Percentiles rank a stretch among this genome's conserved stretches.
phyloP scores from a whole-genome alignment of 2,329 filamentous ascomycete species.

The Trichophyton schoenleinii region DNA sequence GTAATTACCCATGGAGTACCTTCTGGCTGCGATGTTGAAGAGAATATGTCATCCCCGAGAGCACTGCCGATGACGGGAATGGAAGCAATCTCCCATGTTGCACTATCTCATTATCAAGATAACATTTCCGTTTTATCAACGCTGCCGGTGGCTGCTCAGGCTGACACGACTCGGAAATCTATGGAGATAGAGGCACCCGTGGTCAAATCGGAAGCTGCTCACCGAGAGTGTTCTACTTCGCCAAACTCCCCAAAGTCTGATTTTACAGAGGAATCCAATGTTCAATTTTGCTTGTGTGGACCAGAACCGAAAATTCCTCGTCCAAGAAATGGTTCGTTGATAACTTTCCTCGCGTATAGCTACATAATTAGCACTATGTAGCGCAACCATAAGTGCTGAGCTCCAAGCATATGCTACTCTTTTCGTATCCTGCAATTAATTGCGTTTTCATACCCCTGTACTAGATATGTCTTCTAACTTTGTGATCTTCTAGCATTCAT shows the following conservation, averaged over 20 bases:
- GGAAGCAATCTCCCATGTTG: not conserved
- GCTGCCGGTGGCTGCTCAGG: not conserved
- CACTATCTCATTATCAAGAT: not conserved
- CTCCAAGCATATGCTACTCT: not conserved
- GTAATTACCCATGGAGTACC: slow-evolving; percentile 23
- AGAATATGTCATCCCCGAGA: not conserved
- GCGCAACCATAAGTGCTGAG: not conserved
- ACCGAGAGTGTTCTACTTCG: slow-evolving; percentile 17
- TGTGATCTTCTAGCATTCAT: slow-evolving; percentile 66
- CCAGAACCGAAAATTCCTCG: slow-evolving; percentile 59
- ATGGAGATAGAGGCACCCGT: slow-evolving; percentile 7
- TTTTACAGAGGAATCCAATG: slow-evolving; percentile 29
- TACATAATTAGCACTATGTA: not conserved
- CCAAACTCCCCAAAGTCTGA: slow-evolving; percentile 25
- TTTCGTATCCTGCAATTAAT: not conserved
- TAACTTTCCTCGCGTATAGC: slow-evolving; percentile 11
- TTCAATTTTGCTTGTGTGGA: slow-evolving; percentile 55
- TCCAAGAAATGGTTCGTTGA: slow-evolving; percentile 54
- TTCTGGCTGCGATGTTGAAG: not conserved
- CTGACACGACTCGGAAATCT: slow-evolving; percentile 2
- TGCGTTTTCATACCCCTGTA: too few species aligned
- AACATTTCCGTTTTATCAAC: not conserved
- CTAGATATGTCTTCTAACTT: slow-evolving; percentile 13
- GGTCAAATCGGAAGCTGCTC: slow-evolving; percentile 3
- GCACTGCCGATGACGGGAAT: not conserved